Conservation (phyloP, 1,284 basidiomycete species). For the Melampsora abietis-canadensis region DNA sequence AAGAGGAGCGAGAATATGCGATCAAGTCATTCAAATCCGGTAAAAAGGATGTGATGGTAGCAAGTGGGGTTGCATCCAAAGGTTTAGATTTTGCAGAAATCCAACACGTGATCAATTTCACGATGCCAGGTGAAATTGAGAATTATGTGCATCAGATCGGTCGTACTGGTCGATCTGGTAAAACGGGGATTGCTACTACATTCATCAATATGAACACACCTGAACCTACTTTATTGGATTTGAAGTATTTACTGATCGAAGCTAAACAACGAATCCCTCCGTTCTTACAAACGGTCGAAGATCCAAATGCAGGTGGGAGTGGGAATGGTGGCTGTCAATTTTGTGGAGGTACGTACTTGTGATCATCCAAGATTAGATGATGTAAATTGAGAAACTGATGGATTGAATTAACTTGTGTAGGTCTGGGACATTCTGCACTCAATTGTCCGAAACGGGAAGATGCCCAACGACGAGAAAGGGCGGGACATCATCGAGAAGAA, state of each 20-base stretch:
- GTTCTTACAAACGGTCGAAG: slow-evolving; percentile 87
- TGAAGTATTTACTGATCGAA: slow-evolving; percentile 95
- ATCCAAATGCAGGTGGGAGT: slow-evolving; percentile 75
- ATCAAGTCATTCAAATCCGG: slow-evolving; percentile 96
- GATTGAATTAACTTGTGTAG: slow-evolving; percentile 53
- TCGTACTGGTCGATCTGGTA: slow-evolving; percentile 92
- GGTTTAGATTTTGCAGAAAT: slow-evolving; percentile 98
- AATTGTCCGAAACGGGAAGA: slow-evolving; percentile 98
- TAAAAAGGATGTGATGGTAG: slow-evolving; percentile 98
- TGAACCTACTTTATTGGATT: slow-evolving; percentile 90
- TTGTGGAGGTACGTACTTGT: slow-evolving; percentile 72
- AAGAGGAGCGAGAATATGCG: slow-evolving; percentile 98
- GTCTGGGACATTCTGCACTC: slow-evolving; percentile 84
- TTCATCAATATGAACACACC: slow-evolving; percentile 97
- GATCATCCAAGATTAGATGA: slow-evolving; percentile 2
- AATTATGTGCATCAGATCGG: slow-evolving; percentile 98
- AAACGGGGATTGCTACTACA: slow-evolving; percentile 99
- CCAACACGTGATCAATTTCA: slow-evolving; percentile 94
- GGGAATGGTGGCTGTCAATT: slow-evolving; percentile 83
- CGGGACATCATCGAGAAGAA: slow-evolving; percentile 65
- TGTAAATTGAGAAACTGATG: slow-evolving; percentile 1
- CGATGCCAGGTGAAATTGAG: slow-evolving; percentile 99
- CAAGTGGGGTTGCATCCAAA: slow-evolving; percentile 83
- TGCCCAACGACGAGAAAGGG: slow-evolving; percentile 78
- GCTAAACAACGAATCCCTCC: slow-evolving; percentile 97